Evolutionary conservation across 176 grass and related monocot species (phyloP).

Genomic region (Musa schizocarpa): DNA sequence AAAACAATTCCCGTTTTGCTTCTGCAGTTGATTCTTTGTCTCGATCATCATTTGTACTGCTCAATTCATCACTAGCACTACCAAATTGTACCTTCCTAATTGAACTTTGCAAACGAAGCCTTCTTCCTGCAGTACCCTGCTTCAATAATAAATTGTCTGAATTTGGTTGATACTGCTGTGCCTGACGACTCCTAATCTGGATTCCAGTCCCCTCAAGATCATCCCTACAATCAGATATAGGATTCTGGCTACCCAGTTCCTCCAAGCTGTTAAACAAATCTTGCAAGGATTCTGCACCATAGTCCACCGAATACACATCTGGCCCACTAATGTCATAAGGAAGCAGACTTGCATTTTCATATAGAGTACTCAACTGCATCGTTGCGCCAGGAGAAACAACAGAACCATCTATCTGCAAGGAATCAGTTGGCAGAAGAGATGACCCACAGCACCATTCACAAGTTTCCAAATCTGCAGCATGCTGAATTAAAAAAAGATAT

Average conservation of each 20-base stretch:
- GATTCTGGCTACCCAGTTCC: slow-evolving; percentile 30
- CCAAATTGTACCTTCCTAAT: neutral
- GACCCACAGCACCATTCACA: neutral
- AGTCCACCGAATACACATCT: slow-evolving; percentile 55
- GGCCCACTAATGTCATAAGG: slow-evolving; percentile 46
- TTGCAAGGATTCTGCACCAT: slow-evolving; percentile 47
- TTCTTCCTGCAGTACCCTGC: slow-evolving; percentile 47
- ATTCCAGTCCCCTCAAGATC: slow-evolving; percentile 30
- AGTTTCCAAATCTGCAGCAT: neutral
- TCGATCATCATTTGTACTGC: slow-evolving; percentile 10
- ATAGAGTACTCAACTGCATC: slow-evolving; percentile 26
- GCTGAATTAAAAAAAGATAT: neutral
- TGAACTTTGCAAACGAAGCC: slow-evolving; percentile 28
- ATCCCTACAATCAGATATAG: slow-evolving; percentile 24
- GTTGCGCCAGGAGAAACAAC: slow-evolving; percentile 14
- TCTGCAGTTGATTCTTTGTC: slow-evolving; percentile 27
- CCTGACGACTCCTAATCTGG: slow-evolving; percentile 19
- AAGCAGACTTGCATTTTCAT: slow-evolving; percentile 42
- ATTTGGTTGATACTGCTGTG: slow-evolving; percentile 3
- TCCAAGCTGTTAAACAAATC: slow-evolving; percentile 62
- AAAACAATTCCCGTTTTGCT: slow-evolving; percentile 11
- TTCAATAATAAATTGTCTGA: neutral
- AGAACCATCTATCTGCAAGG: slow-evolving; percentile 24
- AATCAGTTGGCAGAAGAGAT: neutral
- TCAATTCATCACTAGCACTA: neutral